These are phyloP conservation scores for Tilletia setariae DNA, from an alignment of 1,284 basidiomycete genomes.

Conservation along the genomic window DNA sequence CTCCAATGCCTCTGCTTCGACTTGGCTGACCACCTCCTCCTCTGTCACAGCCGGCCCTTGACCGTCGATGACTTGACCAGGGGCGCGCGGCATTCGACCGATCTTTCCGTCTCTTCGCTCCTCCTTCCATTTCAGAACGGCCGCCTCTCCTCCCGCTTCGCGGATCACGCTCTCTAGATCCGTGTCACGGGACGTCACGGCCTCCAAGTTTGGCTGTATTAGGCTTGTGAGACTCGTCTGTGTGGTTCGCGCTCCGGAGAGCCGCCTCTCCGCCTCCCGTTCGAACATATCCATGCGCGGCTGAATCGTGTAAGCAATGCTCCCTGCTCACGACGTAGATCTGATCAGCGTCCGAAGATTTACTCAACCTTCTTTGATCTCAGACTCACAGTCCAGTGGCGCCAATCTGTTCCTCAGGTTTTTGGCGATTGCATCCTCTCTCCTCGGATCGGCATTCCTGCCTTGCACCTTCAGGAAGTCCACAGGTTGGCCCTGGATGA, in stretches of 20 bases:
- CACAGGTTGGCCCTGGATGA: conserved; percentile 40
- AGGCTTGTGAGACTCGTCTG: neutral
- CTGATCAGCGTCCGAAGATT: neutral
- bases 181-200: neutral
- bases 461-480: conserved; percentile 38
- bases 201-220: conserved; percentile 2
- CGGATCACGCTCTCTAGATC: neutral
- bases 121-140: neutral
- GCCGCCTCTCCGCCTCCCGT: neutral
- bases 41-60: neutral
- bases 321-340: neutral
- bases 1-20: neutral
- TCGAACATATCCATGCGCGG: conserved; percentile 8
- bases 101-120: conserved; percentile 4
- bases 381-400: conserved; percentile 24
- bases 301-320: conserved; percentile 5
- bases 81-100: conserved; percentile 41
- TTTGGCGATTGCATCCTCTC: conserved; percentile 41
- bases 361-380: neutral
- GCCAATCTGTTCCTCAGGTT: conserved; percentile 29
- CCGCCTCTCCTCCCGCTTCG: neutral
- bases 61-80: conserved; percentile 27
- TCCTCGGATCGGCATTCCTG: conserved; percentile 25
- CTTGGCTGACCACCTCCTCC: neutral
- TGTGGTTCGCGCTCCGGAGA: neutral